Conservation (phyloP, 2,329 filamentous ascomycete species). For the Torrubiellomyces zombiae region DNA sequence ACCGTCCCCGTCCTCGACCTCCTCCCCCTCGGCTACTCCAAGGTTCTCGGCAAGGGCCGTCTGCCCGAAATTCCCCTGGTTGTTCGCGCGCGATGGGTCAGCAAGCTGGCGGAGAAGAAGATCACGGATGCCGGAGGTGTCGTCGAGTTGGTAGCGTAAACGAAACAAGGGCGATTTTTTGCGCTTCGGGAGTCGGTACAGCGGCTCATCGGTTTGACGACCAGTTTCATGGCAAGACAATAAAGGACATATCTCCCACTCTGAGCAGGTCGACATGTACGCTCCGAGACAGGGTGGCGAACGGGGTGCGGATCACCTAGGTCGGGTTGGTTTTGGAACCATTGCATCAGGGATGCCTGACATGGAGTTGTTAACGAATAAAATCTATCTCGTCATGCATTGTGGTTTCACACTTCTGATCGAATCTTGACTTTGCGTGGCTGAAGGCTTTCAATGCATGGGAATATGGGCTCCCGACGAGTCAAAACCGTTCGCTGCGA, state of each 20-base stretch:
- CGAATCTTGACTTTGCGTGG: too few species aligned
- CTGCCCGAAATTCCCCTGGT: conserved; percentile 86
- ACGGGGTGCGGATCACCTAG: conserved; percentile 11
- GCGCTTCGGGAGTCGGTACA: too few species aligned
- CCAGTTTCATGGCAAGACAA: background rate
- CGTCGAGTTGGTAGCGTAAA: conserved; percentile 80
- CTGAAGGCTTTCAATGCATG: too few species aligned
- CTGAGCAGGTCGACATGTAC: too few species aligned
- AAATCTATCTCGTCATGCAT: too few species aligned
- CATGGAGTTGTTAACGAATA: conserved; percentile 23
- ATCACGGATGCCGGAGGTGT: conserved; percentile 96
- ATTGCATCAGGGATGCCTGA: conserved; percentile 25
- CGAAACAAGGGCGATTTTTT: conserved; percentile 2
- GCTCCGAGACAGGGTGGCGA: conserved; percentile 8
- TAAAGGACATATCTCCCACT: background rate
- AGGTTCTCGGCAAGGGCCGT: conserved; percentile 96
- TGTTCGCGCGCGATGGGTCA: conserved; percentile 89
- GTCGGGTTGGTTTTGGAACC: conserved; percentile 21
- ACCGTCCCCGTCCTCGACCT: conserved; percentile 97
- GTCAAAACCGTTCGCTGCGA: too few species aligned
- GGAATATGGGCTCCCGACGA: too few species aligned
- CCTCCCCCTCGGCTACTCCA: conserved; percentile 91
- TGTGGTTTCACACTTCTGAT: too few species aligned
- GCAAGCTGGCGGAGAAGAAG: conserved; percentile 94
- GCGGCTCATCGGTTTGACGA: too few species aligned